Percentiles rank a stretch among this genome's conserved stretches.
Evolutionary conservation across 148 eudicot genomes (phyloP).

Genomic region (Amaranthus hypochondriacus): DNA sequence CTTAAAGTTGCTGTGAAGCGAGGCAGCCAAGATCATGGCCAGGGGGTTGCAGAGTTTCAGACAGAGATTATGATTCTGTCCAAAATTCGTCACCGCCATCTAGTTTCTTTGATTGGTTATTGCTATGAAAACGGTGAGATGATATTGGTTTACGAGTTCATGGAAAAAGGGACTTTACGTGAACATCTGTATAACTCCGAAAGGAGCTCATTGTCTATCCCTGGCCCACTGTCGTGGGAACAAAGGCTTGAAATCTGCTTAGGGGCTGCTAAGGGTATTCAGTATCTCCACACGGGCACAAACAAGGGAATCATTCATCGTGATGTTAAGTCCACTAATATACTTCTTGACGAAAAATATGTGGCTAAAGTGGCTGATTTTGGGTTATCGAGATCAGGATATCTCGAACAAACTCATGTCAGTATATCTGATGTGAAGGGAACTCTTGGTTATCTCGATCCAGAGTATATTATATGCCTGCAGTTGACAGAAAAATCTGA

Average conservation of each 20-base stretch:
- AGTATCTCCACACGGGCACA: conserved; percentile 48
- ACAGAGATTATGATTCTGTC: conserved; percentile 49
- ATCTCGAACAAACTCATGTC: conserved; percentile 33
- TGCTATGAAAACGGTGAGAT: conserved; percentile 50
- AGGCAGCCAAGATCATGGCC: conserved; percentile 41
- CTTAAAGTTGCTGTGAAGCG: conserved; percentile 51
- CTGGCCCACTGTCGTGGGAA: conserved; percentile 35
- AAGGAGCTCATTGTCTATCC: not conserved
- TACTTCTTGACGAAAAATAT: conserved; percentile 43
- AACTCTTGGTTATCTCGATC: conserved; percentile 59
- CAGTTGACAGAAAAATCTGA: conserved; percentile 54
- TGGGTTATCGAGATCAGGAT: conserved; percentile 43
- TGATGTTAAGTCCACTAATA: conserved; percentile 62
- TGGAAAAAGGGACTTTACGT: conserved; percentile 54
- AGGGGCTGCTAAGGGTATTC: conserved; percentile 46
- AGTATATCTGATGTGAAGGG: conserved; percentile 45
- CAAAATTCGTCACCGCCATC: conserved; percentile 46
- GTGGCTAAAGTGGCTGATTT: conserved; percentile 64
- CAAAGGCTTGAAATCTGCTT: conserved; percentile 51
- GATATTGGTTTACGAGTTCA: conserved; percentile 59
- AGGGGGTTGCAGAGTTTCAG: conserved; percentile 48
- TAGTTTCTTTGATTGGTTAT: conserved; percentile 51
- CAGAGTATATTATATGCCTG: conserved; percentile 37
- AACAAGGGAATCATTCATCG: conserved; percentile 52
- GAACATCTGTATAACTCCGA: conserved; percentile 31